Evolutionary conservation across 2,329 filamentous ascomycete genomes (phyloP).

Genomic region (Pezicula neosporulosa): DNA sequence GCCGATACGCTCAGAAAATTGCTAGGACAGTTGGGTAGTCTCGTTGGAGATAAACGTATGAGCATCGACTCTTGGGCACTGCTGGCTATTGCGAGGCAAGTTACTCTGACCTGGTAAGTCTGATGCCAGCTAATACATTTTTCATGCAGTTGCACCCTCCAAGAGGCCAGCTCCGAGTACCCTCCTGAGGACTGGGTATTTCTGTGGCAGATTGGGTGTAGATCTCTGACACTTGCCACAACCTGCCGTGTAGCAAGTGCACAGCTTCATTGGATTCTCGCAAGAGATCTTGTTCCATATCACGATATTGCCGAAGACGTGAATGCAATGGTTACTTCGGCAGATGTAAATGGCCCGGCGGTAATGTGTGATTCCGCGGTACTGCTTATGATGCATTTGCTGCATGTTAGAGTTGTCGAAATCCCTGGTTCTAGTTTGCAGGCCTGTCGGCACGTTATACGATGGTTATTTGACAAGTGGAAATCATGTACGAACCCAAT

Average conservation of each 20-base stretch:
- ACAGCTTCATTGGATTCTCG: constrained; percentile 66
- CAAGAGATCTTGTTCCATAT: constrained; percentile 62
- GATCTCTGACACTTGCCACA: constrained; percentile 65
- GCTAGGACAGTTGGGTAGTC: constrained; percentile 53
- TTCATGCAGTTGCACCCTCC: constrained; percentile 40
- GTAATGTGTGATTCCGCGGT: constrained; percentile 77
- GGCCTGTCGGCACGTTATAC: constrained; percentile 68
- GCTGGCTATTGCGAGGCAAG: constrained; percentile 75
- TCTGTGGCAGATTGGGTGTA: constrained; percentile 70
- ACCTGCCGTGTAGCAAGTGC: constrained; percentile 73
- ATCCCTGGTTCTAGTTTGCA: constrained; percentile 65
- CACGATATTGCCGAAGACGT: constrained; percentile 65
- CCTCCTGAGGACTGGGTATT: constrained; percentile 61
- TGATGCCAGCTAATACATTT: constrained; percentile 9
- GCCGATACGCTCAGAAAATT: constrained; percentile 51
- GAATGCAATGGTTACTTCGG: constrained; percentile 68
- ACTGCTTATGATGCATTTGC: constrained; percentile 65
- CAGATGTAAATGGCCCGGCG: constrained; percentile 79
- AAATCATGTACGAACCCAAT: constrained; percentile 60
- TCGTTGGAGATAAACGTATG: constrained; percentile 67
- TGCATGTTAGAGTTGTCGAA: constrained; percentile 63
- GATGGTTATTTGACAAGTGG: constrained; percentile 83
- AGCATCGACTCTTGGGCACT: constrained; percentile 76
- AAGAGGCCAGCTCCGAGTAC: constrained; percentile 33
- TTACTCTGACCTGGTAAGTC: constrained; percentile 6